phyloP scores from a whole-genome alignment of 1,284 basidiomycete species.

The Ceratobasidium papillatum region DNA sequence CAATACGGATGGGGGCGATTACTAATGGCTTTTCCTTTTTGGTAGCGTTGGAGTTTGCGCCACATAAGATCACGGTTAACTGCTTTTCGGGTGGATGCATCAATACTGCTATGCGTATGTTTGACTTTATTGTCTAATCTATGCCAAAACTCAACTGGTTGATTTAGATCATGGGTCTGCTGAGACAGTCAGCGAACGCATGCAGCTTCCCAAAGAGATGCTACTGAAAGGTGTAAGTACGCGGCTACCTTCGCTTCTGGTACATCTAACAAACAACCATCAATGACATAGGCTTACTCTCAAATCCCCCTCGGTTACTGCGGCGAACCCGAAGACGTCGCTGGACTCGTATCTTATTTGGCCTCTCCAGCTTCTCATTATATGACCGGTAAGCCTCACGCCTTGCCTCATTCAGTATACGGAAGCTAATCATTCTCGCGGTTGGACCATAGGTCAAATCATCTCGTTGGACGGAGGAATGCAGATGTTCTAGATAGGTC shows the following conservation, averaged over 20 bases:
- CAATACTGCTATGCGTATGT: conserved; percentile 47
- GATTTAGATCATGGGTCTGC: conserved; percentile 24
- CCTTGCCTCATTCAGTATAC: conserved; percentile 38
- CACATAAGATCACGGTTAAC: conserved; percentile 48
- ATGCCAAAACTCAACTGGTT: neutral
- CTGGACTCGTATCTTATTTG: conserved; percentile 48
- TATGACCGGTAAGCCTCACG: conserved; percentile 47
- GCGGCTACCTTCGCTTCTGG: neutral
- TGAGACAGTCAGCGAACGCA: conserved; percentile 20
- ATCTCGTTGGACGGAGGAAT: conserved; percentile 33
- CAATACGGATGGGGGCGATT: neutral
- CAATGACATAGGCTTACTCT: conserved; percentile 7
- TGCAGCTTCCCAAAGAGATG: conserved; percentile 27
- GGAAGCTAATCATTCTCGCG: neutral
- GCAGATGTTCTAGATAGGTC: conserved; percentile 15
- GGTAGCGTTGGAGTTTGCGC: conserved; percentile 46
- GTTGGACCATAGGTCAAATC: conserved; percentile 25
- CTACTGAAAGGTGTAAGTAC: conserved; percentile 41
- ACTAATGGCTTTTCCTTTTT: neutral
- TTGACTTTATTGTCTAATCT: neutral
- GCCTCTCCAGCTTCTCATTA: conserved; percentile 47
- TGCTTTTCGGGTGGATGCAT: conserved; percentile 47
- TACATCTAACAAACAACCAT: neutral
- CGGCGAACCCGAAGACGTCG: conserved; percentile 47
- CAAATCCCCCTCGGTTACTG: conserved; percentile 41